Evolutionary conservation across 352 stramenopile genomes (phyloP).

Genomic region (Globisporangium cederbergense): DNA sequence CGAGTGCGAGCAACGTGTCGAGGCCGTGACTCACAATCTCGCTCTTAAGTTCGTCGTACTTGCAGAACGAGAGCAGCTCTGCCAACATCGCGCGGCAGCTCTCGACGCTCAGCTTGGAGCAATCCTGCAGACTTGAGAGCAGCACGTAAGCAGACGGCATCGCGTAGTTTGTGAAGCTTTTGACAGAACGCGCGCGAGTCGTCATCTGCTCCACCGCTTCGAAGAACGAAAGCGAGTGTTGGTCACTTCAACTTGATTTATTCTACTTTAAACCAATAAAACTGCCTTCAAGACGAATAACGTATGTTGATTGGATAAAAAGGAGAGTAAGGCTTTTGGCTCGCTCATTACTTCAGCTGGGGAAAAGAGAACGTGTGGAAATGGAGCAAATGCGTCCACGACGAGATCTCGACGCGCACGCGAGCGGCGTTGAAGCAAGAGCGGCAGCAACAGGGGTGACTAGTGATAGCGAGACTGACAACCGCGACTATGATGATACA

Average conservation of each 20-base stretch:
- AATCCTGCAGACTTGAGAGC: slow-evolving; percentile 38
- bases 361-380: background rate
- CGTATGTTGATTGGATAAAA: background rate
- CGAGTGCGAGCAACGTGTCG: slow-evolving; percentile 30
- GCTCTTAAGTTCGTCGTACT: slow-evolving; percentile 30
- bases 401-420: background rate
- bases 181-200: background rate
- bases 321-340: background rate
- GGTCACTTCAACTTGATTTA: background rate
- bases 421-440: background rate
- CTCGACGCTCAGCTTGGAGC: slow-evolving; percentile 14
- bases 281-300: background rate
- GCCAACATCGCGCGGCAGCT: slow-evolving; percentile 22
- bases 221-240: background rate
- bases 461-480: background rate
- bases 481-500: background rate
- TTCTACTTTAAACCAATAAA: background rate
- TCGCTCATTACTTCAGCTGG: background rate
- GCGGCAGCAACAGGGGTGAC: background rate
- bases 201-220: too few relatives aligned
- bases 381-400: background rate
- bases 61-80: slow-evolving; percentile 39
- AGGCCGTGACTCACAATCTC: slow-evolving; percentile 28
- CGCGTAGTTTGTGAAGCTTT: background rate
- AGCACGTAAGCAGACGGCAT: slow-evolving; percentile 50